Percentiles rank a stretch among this genome's conserved stretches.
These are phyloP conservation scores for Brassica incana DNA, from an alignment of 345 rosid species.

Conservation along the genomic window DNA sequence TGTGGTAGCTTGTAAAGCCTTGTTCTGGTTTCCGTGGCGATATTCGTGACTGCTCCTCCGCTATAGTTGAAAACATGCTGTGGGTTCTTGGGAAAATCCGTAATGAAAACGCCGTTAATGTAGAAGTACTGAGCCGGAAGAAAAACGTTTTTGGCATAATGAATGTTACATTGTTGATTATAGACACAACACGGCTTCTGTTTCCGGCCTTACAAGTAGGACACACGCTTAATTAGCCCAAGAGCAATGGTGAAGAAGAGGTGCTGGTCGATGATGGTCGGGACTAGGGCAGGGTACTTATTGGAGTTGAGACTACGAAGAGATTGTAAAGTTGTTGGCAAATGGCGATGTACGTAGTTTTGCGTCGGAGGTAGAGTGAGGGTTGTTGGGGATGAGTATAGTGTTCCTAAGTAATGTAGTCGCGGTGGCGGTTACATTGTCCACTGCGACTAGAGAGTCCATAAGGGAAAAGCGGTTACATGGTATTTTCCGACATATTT, in stretches of 20 bases:
- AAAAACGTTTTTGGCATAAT: constrained; percentile 71
- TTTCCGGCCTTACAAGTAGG: constrained; percentile 73
- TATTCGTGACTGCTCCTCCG: constrained; percentile 55
- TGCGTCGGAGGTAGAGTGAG: constrained; percentile 63
- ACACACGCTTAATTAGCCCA: constrained; percentile 65
- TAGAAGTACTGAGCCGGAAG: constrained; percentile 86
- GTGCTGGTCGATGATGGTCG: constrained; percentile 61
- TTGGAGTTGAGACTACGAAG: constrained; percentile 78
- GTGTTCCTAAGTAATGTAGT: constrained; percentile 79
- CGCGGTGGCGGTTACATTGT: constrained; percentile 81
- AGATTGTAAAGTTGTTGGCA: constrained; percentile 39
- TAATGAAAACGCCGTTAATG: constrained; percentile 70
- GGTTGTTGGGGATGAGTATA: constrained; percentile 49
- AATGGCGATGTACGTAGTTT: constrained; percentile 69
- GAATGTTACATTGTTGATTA: constrained; percentile 77
- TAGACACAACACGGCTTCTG: constrained; percentile 73
- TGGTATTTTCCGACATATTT: constrained; percentile 61
- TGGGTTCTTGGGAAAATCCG: constrained; percentile 78
- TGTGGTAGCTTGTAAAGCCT: constrained; percentile 60
- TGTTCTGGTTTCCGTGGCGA: constrained; percentile 64
- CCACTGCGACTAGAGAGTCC: constrained; percentile 85
- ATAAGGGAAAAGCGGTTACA: constrained; percentile 80
- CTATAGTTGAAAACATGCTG: constrained; percentile 59
- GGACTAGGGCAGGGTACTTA: constrained; percentile 72
- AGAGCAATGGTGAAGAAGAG: constrained; percentile 75